Conservation (phyloP, 2,329 filamentous ascomycete species). For the Colletotrichum abscissum region DNA sequence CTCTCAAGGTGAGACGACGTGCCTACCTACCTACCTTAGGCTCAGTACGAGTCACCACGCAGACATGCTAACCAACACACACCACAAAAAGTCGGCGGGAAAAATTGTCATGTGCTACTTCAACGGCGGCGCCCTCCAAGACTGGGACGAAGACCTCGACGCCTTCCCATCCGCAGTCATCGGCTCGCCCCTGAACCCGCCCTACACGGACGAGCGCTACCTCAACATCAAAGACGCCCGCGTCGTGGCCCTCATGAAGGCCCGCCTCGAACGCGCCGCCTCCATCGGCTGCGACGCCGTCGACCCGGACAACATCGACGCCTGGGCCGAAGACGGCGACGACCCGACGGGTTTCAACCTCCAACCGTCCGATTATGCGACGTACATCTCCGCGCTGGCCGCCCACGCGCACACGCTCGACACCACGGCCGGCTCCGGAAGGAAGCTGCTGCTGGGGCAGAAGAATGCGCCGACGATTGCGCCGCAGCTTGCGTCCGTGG, state of each 20-base stretch:
- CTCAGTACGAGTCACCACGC: too few relatives aligned
- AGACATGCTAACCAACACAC: not conserved
- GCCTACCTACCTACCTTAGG: too few relatives aligned
- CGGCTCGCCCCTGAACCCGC: conserved; percentile 40
- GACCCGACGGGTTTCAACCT: conserved; percentile 46
- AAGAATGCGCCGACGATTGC: conserved; percentile 47
- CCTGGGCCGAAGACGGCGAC: conserved; percentile 40
- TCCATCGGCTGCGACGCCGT: conserved; percentile 46
- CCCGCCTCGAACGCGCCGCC: conserved; percentile 43
- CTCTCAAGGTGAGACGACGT: conserved; percentile 41
- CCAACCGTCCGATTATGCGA: conserved; percentile 41
- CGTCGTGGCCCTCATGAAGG: conserved; percentile 46
- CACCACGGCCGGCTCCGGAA: conserved; percentile 37
- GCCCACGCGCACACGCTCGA: conserved; percentile 44
- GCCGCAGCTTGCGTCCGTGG: conserved; percentile 38
- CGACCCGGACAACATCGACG: conserved; percentile 50
- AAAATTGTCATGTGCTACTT: conserved; percentile 49
- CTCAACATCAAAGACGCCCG: conserved; percentile 41
- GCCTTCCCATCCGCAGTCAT: conserved; percentile 40
- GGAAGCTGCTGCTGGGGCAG: conserved; percentile 45
- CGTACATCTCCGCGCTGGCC: conserved; percentile 44
- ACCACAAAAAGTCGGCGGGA: conserved; percentile 31
- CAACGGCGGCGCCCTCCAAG: conserved; percentile 46
- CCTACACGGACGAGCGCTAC: conserved; percentile 44
- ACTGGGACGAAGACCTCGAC: conserved; percentile 39